phyloP scores from a whole-genome alignment of 2,329 filamentous ascomycete species.

The Fusarium napiforme region DNA sequence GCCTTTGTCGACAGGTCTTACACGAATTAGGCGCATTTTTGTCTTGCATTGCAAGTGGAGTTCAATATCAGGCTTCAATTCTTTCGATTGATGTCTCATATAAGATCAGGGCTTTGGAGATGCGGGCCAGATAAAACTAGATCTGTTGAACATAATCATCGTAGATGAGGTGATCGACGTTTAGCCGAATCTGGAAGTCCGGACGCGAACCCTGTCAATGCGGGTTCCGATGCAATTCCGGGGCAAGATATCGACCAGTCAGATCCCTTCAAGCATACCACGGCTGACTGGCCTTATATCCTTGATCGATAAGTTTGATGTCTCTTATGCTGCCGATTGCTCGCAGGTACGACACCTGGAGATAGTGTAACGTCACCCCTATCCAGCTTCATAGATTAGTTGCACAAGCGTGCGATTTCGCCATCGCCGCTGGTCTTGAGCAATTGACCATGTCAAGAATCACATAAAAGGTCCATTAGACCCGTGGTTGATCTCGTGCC shows the following conservation, averaged over 20 bases:
- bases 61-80: too few relatives aligned
- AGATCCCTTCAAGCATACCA: not conserved
- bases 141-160: accelerated
- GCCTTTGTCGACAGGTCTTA: too few relatives aligned
- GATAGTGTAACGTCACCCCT: not conserved
- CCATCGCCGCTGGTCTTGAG: not conserved
- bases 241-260: not conserved
- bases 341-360: accelerated
- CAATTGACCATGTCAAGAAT: not conserved
- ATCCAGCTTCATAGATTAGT: accelerated
- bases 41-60: too few relatives aligned
- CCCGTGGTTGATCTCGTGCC: too few relatives aligned
- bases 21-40: too few relatives aligned
- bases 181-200: not conserved
- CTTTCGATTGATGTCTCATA: too few relatives aligned
- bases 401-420: not conserved
- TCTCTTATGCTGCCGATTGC: not conserved
- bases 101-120: too few relatives aligned
- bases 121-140: too few relatives aligned
- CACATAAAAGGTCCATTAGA: too few relatives aligned
- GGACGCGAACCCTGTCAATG: not conserved
- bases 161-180: not conserved
- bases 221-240: not conserved
- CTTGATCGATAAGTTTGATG: not conserved
- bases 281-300: not conserved